phyloP scores from a whole-genome alignment of 148 eudicot genomes.

The Chenopodium formosanum region DNA sequence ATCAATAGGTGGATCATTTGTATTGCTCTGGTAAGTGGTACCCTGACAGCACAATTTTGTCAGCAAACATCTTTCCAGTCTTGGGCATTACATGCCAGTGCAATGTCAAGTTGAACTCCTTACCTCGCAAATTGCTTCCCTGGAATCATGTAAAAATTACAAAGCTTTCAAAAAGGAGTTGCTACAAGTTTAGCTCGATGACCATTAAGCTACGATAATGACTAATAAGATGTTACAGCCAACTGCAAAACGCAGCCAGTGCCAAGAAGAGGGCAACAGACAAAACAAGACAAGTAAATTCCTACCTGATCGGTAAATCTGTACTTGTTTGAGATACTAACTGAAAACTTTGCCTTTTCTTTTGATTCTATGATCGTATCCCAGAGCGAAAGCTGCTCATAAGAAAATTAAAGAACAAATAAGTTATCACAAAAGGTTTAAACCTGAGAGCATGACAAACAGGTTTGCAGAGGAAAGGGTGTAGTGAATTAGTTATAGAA shows the following conservation, averaged over 20 bases:
- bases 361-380: slow-evolving; percentile 80
- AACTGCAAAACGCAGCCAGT: background rate
- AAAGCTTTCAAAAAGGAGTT: background rate
- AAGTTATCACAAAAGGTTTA: background rate
- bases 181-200: background rate
- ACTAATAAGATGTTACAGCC: background rate
- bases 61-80: slow-evolving; percentile 95
- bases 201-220: background rate
- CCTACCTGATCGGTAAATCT: slow-evolving; percentile 79
- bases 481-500: background rate
- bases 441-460: background rate
- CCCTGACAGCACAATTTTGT: slow-evolving; percentile 71
- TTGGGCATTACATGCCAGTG: slow-evolving; percentile 99
- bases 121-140: slow-evolving; percentile 85
- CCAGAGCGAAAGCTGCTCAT: slow-evolving; percentile 79
- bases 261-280: background rate
- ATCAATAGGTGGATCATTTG: slow-evolving; percentile 33
- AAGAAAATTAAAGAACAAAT: slow-evolving; percentile 1
- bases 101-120: slow-evolving; percentile 77
- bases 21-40: slow-evolving; percentile 67
- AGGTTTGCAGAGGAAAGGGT: background rate
- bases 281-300: background rate
- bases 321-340: slow-evolving; percentile 80
- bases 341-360: slow-evolving; percentile 66
- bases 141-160: slow-evolving; percentile 19